Percentiles rank a stretch among this genome's conserved stretches.
phyloP scores from a whole-genome alignment of 345 rosid genomes.

The Pistacia atlantica region DNA sequence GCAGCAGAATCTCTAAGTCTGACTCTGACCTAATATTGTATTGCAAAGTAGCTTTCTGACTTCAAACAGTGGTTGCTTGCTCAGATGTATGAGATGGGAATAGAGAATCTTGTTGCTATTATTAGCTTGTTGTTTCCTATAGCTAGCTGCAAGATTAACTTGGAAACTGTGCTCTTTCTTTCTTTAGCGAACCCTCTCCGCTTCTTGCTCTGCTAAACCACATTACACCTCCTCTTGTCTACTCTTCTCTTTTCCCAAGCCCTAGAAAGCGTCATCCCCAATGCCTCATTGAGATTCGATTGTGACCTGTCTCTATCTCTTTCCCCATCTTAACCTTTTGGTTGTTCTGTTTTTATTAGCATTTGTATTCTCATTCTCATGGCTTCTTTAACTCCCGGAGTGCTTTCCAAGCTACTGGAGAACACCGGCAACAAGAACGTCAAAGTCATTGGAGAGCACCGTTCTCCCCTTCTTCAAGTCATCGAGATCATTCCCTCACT shows the following conservation, averaged over 20 bases:
- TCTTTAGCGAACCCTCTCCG: not conserved
- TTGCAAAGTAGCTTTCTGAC: too few species aligned
- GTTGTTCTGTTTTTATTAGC: too few species aligned
- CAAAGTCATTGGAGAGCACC: conserved; percentile 36
- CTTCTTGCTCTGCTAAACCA: not conserved
- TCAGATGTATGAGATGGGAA: too few species aligned
- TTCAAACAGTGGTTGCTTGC: too few species aligned
- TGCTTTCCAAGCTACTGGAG: conserved; percentile 48
- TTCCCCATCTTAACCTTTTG: not conserved
- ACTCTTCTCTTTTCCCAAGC: not conserved
- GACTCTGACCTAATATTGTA: too few species aligned
- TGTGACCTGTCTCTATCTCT: conserved; percentile 11
- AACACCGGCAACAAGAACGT: conserved; percentile 32
- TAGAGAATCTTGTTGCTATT: too few species aligned
- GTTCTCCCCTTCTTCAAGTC: conserved; percentile 53
- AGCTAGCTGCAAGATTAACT: conserved; percentile 9
- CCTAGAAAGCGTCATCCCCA: conserved; percentile 16
- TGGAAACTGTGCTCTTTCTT: conserved; percentile 8
- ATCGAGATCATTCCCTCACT: conserved; percentile 52
- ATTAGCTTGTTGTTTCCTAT: too few species aligned
- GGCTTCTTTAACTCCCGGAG: conserved; percentile 55
- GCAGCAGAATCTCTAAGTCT: too few species aligned
- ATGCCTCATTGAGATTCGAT: conserved; percentile 29
- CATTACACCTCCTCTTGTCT: not conserved
- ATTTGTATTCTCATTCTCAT: conserved; percentile 11